phyloP scores from a whole-genome alignment of 768 basidiomycete species.

The Amanita rubescens region DNA sequence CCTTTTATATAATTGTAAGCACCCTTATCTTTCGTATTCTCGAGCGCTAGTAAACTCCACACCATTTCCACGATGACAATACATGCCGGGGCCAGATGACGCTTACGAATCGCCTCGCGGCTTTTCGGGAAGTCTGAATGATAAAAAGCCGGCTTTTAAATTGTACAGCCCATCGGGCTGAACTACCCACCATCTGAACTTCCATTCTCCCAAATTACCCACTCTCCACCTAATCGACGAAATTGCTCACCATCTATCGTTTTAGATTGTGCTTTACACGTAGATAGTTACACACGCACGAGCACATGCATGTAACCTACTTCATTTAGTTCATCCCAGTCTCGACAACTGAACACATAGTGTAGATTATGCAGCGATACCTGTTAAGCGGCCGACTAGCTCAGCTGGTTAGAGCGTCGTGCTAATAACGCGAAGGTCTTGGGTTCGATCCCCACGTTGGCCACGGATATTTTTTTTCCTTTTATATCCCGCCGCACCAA shows the following conservation, averaged over 20 bases:
- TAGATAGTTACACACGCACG: no score
- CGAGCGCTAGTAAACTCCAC: not conserved
- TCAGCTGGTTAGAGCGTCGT: constrained; percentile 93
- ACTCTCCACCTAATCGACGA: not conserved
- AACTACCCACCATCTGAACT: no score
- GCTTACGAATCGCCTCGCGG: constrained; percentile 31
- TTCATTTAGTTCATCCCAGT: no score
- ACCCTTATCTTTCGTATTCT: not conserved
- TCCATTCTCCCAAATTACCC: no score
- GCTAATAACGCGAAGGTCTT: constrained; percentile 84
- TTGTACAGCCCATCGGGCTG: not conserved
- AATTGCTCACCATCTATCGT: not conserved
- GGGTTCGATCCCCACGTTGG: constrained; percentile 78
- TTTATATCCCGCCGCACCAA: not conserved
- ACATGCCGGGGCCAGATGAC: constrained; percentile 85
- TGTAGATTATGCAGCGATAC: no score
- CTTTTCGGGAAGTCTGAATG: constrained; percentile 43
- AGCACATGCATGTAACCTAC: no score
- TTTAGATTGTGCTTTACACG: no score
- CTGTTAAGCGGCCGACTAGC: constrained; percentile 78
- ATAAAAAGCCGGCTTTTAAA: constrained; percentile 50
- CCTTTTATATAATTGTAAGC: not conserved
- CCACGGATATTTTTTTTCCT: constrained; percentile 24
- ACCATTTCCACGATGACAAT: not conserved
- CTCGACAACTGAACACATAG: no score